A percentile compares a stretch with the other conserved stretches of the same genome.
These are phyloP conservation scores for Cercospora citrullina DNA, from an alignment of 2,329 filamentous ascomycete species.

Conservation along the genomic window DNA sequence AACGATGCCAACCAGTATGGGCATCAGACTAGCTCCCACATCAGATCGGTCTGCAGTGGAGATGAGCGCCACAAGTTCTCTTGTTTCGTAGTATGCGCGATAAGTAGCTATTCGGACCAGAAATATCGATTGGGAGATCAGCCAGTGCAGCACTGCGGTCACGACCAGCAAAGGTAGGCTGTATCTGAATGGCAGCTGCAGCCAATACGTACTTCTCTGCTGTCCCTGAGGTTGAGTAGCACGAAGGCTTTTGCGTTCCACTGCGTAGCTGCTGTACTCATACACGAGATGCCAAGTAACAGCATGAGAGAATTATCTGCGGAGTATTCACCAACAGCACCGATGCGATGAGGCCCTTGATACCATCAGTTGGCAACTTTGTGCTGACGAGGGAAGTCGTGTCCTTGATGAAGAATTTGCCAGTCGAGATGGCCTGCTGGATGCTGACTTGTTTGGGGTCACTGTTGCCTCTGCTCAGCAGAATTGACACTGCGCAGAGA, in stretches of 20 bases:
- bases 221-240: slow-evolving; percentile 41
- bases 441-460: background rate
- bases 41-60: background rate
- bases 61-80: too few relatives aligned
- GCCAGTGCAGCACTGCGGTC: slow-evolving; percentile 44
- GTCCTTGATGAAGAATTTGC: background rate
- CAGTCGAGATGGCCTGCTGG: background rate
- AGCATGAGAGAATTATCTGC: slow-evolving; percentile 50
- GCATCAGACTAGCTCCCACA: background rate
- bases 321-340: slow-evolving; percentile 50
- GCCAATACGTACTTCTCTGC: slow-evolving; percentile 46
- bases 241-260: slow-evolving; percentile 32
- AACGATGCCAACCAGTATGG: slow-evolving; percentile 6
- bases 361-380: slow-evolving; percentile 10
- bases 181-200: slow-evolving; percentile 44
- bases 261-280: slow-evolving; percentile 49
- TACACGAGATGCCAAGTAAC: slow-evolving; percentile 48
- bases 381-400: slow-evolving; percentile 4
- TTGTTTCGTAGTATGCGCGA: slow-evolving; percentile 9
- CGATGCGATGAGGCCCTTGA: slow-evolving; percentile 17
- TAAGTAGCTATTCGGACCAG: slow-evolving; percentile 36
- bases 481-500: background rate
- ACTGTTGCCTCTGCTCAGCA: background rate
- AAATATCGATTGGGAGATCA: slow-evolving; percentile 49
- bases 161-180: slow-evolving; percentile 40